Conservation (phyloP, 2,329 filamentous ascomycete genomes). For the Periglandula ipomoeae region DNA sequence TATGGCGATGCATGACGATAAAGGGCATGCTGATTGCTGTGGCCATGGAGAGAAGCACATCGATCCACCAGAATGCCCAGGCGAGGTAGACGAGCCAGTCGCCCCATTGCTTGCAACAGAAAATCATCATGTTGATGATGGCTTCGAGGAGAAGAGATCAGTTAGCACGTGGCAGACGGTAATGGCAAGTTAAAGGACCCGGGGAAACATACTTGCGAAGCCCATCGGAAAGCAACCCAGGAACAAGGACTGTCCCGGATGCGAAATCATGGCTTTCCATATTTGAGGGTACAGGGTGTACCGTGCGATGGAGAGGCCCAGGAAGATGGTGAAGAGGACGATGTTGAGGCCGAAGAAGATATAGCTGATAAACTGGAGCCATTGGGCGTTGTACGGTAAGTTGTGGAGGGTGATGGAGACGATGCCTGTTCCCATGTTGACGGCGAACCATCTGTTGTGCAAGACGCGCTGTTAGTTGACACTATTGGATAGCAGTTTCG, state of each 20-base stretch:
- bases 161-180: background rate
- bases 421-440: conserved; percentile 61
- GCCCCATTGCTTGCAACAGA: conserved; percentile 55
- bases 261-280: conserved; percentile 55
- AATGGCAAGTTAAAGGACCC: no score
- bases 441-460: conserved; percentile 43
- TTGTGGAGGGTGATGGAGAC: conserved; percentile 53
- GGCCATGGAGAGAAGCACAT: conserved; percentile 41
- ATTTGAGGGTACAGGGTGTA: conserved; percentile 59
- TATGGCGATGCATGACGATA: conserved; percentile 40
- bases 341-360: conserved; percentile 53
- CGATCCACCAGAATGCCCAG: conserved; percentile 51
- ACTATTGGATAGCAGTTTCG: no score
- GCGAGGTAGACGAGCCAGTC: conserved; percentile 43
- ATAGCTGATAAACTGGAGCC: conserved; percentile 50
- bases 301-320: conserved; percentile 44
- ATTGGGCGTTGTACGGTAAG: conserved; percentile 49
- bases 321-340: conserved; percentile 45
- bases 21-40: conserved; percentile 48
- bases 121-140: conserved; percentile 55
- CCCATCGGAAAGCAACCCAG: conserved; percentile 61
- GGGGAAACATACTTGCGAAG: conserved; percentile 39
- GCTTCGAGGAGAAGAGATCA: conserved; percentile 19
- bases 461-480: background rate
- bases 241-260: conserved; percentile 60